phyloP scores from a whole-genome alignment of 352 stramenopile species.

The Saprolegnia diclina region DNA sequence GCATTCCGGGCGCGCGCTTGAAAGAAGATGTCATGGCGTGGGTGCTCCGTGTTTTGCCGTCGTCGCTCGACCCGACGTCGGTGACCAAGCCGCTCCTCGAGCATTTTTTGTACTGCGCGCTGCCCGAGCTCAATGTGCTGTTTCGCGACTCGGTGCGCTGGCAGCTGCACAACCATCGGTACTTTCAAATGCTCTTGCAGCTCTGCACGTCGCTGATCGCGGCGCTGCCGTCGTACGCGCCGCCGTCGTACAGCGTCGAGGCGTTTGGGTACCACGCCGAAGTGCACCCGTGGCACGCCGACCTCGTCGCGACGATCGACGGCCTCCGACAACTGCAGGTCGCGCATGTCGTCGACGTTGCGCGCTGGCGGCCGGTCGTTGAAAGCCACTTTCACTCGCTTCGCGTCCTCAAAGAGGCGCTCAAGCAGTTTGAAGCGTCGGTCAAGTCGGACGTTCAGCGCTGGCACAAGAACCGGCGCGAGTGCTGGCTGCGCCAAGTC shows the following conservation, averaged over 20 bases:
- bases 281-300: conserved; percentile 12
- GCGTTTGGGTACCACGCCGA: conserved; percentile 23
- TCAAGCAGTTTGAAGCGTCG: conserved; percentile 23
- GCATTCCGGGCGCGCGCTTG: neutral
- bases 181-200: conserved; percentile 23
- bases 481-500: conserved; percentile 22
- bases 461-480: conserved; percentile 22
- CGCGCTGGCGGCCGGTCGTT: conserved; percentile 9
- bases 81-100: neutral
- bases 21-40: conserved; percentile 9
- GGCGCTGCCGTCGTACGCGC: neutral
- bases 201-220: neutral
- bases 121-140: conserved; percentile 13
- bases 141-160: conserved; percentile 4
- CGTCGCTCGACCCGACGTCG: neutral
- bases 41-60: neutral
- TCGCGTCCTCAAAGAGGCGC: conserved; percentile 14
- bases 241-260: neutral
- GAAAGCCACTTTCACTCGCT: conserved; percentile 3
- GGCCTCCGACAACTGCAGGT: neutral
- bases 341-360: neutral
- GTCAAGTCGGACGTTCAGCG: conserved; percentile 24
- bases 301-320: conserved; percentile 11
- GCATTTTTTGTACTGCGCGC: conserved; percentile 10
- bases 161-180: conserved; percentile 15